Evolutionary conservation across 2,329 filamentous ascomycete genomes (phyloP), one percentile per base, ranked within the genome.

Genomic region (Emmonsiellopsis sp.): DNA sequence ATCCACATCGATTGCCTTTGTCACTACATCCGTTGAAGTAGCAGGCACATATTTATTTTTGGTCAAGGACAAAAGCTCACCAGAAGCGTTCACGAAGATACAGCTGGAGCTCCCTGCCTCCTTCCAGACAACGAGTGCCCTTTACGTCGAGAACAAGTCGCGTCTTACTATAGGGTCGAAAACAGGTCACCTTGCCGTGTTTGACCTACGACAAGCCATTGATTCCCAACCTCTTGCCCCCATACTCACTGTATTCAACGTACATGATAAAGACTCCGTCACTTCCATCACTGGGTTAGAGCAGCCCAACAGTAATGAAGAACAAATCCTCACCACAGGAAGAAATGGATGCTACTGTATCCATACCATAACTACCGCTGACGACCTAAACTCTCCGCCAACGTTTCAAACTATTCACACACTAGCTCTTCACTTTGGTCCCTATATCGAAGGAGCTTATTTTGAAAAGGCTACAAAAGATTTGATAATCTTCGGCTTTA

Each of bases 401-500:
- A 52, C 57, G 2, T 58, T 83, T 2, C 59, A 68, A 9, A 75
- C 86, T 1, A 70, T 87, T 5, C 88, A 95, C 67, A 81, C 85
- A 59, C 80, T 85, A 0, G 73, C 76, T 2, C 80, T 87, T 1
- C 83, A 87, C 0, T 82, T 94, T 43, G 87, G 86, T 0, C 84
- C 86, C 1, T 83, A 88, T 60, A 79, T 96, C 38, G 88, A 94
- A 67, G 83, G 84, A 0, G 78, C 85, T 0, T 85, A 81, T 71
- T 79, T 92, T 55, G 65, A 76, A 41, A 61, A 62, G 61, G 54
- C 61, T 1, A 67, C 67, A 0, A 67, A 74, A 1, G 77, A 87
- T 46, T 73, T 95, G 1, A 73, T 90, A 31, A 73, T 95, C 10
- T 87, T 85, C 65, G 92, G 92, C 2, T 97, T 96, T 70, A 83